Percentiles rank a stretch among this genome's conserved stretches.
phyloP scores from a whole-genome alignment of 2,329 filamentous ascomycete genomes.

The Sclerotinia sclerotiorum region DNA sequence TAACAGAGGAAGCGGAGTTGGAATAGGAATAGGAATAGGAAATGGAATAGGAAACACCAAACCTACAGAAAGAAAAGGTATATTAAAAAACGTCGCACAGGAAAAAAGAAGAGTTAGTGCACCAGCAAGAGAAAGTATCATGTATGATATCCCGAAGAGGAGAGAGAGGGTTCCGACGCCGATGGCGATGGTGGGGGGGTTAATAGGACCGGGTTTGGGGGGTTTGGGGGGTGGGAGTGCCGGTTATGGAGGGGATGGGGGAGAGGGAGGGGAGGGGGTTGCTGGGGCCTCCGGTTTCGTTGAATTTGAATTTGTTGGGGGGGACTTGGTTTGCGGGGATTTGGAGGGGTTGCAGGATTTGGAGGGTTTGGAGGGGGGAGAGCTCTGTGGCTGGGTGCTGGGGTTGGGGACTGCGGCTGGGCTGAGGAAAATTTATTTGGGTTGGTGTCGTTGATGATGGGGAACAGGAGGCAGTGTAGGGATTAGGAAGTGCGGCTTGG shows the following conservation, averaged over 20 bases:
- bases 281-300: conserved; percentile 7
- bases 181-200: conserved; percentile 2
- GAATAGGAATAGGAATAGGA: no score
- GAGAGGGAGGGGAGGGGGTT: not conserved
- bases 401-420: no score
- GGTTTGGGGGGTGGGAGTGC: not conserved
- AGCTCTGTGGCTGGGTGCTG: not conserved
- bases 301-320: no score
- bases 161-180: conserved; percentile 7
- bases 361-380: not conserved
- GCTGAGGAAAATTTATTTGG: conserved; percentile 1
- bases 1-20: no score
- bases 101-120: conserved; percentile 9
- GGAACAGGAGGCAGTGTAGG: conserved; percentile 14
- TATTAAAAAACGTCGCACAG: not conserved
- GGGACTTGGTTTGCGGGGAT: no score
- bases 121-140: not conserved
- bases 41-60: not conserved
- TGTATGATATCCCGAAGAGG: not conserved
- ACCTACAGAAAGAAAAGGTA: not conserved
- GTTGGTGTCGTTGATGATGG: not conserved
- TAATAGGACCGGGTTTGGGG: not conserved
- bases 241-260: not conserved
- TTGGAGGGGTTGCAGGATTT: not conserved
- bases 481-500: no score